Conservation (phyloP, 768 basidiomycete species). For the Leccinum barrowsii region DNA sequence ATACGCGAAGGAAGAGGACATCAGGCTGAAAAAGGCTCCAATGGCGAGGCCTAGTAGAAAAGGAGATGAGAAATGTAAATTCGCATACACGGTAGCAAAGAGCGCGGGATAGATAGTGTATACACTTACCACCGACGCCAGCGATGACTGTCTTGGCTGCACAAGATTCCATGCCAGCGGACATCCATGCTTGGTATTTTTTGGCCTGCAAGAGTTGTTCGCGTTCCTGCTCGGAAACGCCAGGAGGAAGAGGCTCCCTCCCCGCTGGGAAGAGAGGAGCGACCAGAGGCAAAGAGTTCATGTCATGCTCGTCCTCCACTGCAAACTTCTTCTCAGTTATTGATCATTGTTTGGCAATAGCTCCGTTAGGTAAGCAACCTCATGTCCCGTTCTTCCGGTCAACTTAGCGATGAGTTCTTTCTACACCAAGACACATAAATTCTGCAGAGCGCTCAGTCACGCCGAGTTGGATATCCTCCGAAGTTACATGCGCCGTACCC, state of each 20-base stretch:
- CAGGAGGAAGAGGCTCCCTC: constrained; percentile 84
- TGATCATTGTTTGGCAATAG: constrained; percentile 11
- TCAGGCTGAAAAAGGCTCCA: constrained; percentile 93
- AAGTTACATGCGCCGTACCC: too few species aligned
- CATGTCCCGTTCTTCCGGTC: too few species aligned
- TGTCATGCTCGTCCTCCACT: constrained; percentile 19
- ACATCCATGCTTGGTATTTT: constrained; percentile 73
- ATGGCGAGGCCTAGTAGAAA: constrained; percentile 71
- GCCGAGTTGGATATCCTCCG: too few species aligned
- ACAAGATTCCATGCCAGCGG: constrained; percentile 80
- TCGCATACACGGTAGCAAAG: background rate
- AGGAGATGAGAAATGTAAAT: constrained; percentile 1
- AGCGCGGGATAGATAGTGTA: background rate
- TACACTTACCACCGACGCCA: constrained; percentile 72
- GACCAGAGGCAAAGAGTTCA: constrained; percentile 36
- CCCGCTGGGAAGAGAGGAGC: constrained; percentile 82
- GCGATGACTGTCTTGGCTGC: constrained; percentile 76
- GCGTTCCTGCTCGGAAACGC: constrained; percentile 77
- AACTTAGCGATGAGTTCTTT: too few species aligned
- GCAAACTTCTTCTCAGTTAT: constrained; percentile 12
- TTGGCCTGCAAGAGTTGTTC: constrained; percentile 60
- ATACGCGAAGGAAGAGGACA: constrained; percentile 93
- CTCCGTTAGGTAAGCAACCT: background rate
- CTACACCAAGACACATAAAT: too few species aligned
- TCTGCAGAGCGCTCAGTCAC: too few species aligned